Evolutionary conservation across 495 filamentous ascomycete species (phyloP), one percentile per base, ranked within the genome.

Genomic region (Neurospora sp.): DNA sequence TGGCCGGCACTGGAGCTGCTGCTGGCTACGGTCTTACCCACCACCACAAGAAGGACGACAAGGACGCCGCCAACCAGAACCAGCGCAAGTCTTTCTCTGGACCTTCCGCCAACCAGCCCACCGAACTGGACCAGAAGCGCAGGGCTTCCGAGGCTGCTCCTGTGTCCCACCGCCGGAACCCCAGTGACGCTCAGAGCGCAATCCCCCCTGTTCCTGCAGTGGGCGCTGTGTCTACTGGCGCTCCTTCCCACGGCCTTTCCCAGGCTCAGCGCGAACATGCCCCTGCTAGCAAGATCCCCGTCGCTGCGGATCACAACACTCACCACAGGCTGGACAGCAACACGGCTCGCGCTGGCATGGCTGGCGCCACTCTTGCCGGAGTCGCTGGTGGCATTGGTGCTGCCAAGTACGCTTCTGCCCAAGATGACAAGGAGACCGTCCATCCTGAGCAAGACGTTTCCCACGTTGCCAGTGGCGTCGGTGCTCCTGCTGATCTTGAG

Each of bases 1-100:
- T 72, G 12, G 80, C 75, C 10, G 76, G 79, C 4, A 77, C 75
- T 14, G 79, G 75, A 10, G 70, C 75, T 37, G 73, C 74, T 1
- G 73, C 71, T 3, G 53, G 53, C 3, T 72, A 74, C 39, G 75
- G 76, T 41, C 39, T 75, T 20, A 31, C 73, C 35, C 71, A 74
- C 1, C 78, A 78, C n/a, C 75, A 74, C 40, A 75, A 76, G 38
- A 73, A 74, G 1, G 22, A 71, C 3, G 39, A 75, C 9, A 69
- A 74, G 8, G 42, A 37, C 2, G 72, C 73, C 17, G 20, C 48
- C 48, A 31, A 59, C 10, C 48, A 53, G 45, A 53, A 53, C 9
- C 70, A 77, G 6, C 35, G 65, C 17, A 35, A 61, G 48, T 61
- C 48, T 31, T 31, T 61, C 65, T 40, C 72, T 61, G 68, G 74